A percentile compares a stretch with the other conserved stretches of the same genome.
Conservation (phyloP, 768 basidiomycete species). For the Ephemerocybe angulata region DNA sequence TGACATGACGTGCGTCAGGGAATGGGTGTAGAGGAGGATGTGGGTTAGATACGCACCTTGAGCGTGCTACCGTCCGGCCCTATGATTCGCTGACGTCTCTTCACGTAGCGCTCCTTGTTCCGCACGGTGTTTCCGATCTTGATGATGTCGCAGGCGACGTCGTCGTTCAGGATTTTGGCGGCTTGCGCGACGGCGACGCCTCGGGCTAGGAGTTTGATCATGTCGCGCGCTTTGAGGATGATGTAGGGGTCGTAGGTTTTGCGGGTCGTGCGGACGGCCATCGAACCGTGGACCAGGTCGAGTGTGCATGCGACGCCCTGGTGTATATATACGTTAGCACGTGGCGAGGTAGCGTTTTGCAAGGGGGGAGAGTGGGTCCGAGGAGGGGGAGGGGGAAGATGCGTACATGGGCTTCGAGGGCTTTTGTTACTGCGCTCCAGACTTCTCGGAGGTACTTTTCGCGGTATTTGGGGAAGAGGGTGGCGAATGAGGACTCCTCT, state of each 20-base stretch:
- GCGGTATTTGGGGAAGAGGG: conserved; percentile 96
- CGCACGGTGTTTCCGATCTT: conserved; percentile 93
- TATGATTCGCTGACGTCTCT: conserved; percentile 92
- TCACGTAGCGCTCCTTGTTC: conserved; percentile 96
- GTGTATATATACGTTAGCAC: not conserved
- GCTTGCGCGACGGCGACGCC: conserved; percentile 85
- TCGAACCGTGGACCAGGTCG: conserved; percentile 93
- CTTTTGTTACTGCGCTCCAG: conserved; percentile 87
- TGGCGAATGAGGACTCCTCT: conserved; percentile 97
- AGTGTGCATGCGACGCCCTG: conserved; percentile 89
- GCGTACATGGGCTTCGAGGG: conserved; percentile 75
- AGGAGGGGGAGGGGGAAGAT: not conserved
- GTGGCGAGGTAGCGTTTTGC: conserved; percentile 2
- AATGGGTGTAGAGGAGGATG: no score
- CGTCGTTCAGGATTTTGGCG: conserved; percentile 86
- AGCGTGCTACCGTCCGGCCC: conserved; percentile 96
- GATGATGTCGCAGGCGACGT: conserved; percentile 92
- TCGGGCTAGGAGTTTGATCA: conserved; percentile 92
- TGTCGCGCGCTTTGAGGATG: conserved; percentile 91
- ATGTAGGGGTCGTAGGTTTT: conserved; percentile 98
- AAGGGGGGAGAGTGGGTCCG: not conserved
- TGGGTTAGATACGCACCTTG: conserved; percentile 67
- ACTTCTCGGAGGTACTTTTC: conserved; percentile 95
- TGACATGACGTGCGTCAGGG: not conserved
- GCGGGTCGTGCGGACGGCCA: conserved; percentile 95